Conservation (phyloP, 106 monocot species). For the Platanthera zijinensis region DNA sequence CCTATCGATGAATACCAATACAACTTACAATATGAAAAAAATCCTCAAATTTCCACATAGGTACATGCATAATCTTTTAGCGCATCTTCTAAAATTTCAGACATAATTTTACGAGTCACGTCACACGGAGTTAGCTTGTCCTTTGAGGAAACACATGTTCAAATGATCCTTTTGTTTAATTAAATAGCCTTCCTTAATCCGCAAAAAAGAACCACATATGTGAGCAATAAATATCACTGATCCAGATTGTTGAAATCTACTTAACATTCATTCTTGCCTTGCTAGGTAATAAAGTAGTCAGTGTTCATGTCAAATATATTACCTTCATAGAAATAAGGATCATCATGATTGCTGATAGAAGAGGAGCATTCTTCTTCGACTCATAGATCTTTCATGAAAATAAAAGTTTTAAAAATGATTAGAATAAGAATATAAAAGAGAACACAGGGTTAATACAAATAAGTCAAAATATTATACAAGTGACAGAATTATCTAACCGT, state of each 20-base stretch:
- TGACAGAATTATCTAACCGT: not conserved
- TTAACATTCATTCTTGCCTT: not conserved
- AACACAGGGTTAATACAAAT: not conserved
- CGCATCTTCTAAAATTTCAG: not conserved
- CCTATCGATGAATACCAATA: not conserved
- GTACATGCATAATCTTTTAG: not conserved
- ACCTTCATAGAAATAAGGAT: slow-evolving; percentile 59
- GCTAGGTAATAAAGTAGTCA: not conserved
- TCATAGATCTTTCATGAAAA: slow-evolving; percentile 31
- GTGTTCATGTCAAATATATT: slow-evolving; percentile 11
- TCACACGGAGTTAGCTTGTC: not conserved
- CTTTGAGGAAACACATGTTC: not conserved
- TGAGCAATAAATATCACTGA: not conserved
- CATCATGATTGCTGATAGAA: slow-evolving; percentile 42
- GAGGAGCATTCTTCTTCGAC: slow-evolving; percentile 17
- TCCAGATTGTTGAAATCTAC: not conserved
- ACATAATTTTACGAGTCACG: not conserved
- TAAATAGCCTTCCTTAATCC: not conserved
- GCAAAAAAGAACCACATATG: not conserved
- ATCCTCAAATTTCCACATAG: not conserved
- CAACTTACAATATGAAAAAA: not conserved
- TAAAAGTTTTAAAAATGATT: not conserved
- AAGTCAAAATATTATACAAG: not conserved
- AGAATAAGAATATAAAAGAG: slow-evolving; percentile 3
- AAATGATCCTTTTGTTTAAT: not conserved